Evolutionary conservation across 2,329 filamentous ascomycete species (phyloP).

Genomic region (Pseudopyricularia javanii): DNA sequence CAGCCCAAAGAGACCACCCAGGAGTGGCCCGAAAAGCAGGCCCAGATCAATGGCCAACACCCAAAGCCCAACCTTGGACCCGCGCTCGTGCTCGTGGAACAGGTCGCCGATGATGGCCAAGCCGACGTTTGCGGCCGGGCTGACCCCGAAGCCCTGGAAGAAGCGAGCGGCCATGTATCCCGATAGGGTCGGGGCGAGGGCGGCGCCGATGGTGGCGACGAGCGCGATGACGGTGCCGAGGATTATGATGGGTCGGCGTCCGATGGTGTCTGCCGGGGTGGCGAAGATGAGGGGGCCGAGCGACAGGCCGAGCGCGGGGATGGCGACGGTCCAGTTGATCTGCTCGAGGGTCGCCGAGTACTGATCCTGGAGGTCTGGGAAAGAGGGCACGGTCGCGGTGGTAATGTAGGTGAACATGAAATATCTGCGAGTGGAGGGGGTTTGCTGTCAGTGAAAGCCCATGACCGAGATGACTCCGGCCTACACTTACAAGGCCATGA

Average conservation of each 20-base stretch:
- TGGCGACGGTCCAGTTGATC: constrained; percentile 22
- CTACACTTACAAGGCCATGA: background rate
- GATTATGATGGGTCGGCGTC: constrained; percentile 36
- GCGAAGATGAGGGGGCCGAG: constrained; percentile 25
- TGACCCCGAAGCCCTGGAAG: constrained; percentile 43
- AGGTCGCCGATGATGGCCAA: constrained; percentile 41
- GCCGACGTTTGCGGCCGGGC: constrained; percentile 40
- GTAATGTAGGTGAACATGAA: constrained; percentile 48
- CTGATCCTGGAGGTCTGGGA: constrained; percentile 31
- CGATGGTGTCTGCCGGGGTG: constrained; percentile 23
- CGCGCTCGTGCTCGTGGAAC: constrained; percentile 43
- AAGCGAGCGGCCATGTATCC: constrained; percentile 46
- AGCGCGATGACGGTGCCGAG: constrained; percentile 21
- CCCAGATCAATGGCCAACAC: constrained; percentile 42
- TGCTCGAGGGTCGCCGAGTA: constrained; percentile 23
- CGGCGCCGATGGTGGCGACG: constrained; percentile 18
- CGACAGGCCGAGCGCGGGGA: constrained; percentile 35
- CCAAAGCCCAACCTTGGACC: constrained; percentile 43
- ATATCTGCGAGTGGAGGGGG: constrained; percentile 31
- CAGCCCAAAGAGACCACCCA: constrained; percentile 39
- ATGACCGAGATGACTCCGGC: background rate
- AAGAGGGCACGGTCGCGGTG: constrained; percentile 42
- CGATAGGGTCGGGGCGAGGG: constrained; percentile 22
- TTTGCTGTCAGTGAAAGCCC: background rate
- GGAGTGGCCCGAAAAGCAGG: constrained; percentile 25